A percentile compares a stretch with the other conserved stretches of the same genome.
Conservation (phyloP, 306 rosid genomes). For the Glycine soja region DNA sequence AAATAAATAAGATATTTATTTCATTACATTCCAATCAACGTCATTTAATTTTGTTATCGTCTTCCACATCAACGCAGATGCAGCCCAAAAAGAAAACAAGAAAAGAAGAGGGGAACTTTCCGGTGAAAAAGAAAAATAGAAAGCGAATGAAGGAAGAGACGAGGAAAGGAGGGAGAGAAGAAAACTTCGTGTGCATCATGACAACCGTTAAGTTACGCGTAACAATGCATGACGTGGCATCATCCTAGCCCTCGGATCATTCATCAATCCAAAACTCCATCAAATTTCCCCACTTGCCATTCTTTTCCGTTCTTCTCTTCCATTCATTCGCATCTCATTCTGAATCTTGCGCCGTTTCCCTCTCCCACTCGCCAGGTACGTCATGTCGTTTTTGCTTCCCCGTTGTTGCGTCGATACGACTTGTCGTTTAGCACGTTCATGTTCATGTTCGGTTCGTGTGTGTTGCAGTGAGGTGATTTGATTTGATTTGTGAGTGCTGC, state of each 20-base stretch:
- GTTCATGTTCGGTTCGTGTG: not conserved
- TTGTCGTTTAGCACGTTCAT: not conserved
- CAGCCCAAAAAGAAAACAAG: too few species aligned
- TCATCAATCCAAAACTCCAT: not conserved
- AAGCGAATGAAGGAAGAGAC: constrained; percentile 26
- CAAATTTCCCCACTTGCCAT: not conserved
- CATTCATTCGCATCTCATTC: constrained; percentile 37
- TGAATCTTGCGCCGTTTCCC: constrained; percentile 35
- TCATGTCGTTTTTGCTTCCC: constrained; percentile 21
- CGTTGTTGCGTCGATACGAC: constrained; percentile 32
- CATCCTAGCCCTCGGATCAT: constrained; percentile 25
- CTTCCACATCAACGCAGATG: not conserved
- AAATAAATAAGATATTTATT: not conserved
- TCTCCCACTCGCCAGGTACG: constrained; percentile 34
- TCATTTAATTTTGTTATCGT: not conserved
- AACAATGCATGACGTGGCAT: constrained; percentile 19
- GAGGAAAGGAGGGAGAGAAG: not conserved
- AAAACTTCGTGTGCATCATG: not conserved
- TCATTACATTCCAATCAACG: not conserved
- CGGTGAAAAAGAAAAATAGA: not conserved
- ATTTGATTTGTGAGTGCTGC: not conserved
- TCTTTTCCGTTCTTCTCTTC: not conserved
- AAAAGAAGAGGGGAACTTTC: not conserved
- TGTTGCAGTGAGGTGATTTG: not conserved
- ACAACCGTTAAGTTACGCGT: constrained; percentile 30